Conservation (phyloP, 2,329 filamentous ascomycete species). For the Apiospora malaysiana region DNA sequence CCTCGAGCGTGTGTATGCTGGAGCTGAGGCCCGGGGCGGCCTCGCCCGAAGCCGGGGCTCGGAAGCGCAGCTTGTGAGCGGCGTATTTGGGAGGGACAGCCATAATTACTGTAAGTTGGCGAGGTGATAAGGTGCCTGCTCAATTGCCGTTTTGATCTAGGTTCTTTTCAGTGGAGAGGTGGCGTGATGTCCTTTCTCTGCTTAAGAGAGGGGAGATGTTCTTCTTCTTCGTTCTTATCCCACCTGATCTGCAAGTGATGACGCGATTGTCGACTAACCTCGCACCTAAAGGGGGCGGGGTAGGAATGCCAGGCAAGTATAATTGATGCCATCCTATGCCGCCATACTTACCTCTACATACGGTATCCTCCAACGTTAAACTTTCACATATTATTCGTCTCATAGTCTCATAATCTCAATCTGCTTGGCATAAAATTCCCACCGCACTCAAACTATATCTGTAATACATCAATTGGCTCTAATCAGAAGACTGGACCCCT, state of each 20-base stretch:
- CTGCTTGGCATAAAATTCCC: too few relatives aligned
- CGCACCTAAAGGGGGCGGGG: neutral
- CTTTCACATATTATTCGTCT: too few relatives aligned
- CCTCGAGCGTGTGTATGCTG: constrained; percentile 64
- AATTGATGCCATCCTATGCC: neutral
- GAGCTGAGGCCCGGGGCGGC: constrained; percentile 45
- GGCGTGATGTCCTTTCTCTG: too few relatives aligned
- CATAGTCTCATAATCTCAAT: too few relatives aligned
- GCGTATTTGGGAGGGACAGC: constrained; percentile 79
- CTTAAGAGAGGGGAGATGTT: neutral
- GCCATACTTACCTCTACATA: neutral
- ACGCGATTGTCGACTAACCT: neutral
- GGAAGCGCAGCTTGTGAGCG: constrained; percentile 68
- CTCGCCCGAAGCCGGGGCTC: constrained; percentile 39
- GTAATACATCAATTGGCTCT: too few relatives aligned
- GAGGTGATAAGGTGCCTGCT: neutral
- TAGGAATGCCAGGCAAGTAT: neutral
- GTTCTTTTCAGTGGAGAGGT: neutral
- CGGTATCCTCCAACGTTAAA: too few relatives aligned
- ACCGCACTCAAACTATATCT: too few relatives aligned
- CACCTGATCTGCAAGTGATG: neutral
- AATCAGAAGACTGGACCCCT: too few relatives aligned
- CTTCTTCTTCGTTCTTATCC: neutral
- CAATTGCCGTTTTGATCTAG: too few relatives aligned
- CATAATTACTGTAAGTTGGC: constrained; percentile 54